Evolutionary conservation across 2,329 filamentous ascomycete genomes (phyloP).

Genomic region (Nannizzia gypsea): DNA sequence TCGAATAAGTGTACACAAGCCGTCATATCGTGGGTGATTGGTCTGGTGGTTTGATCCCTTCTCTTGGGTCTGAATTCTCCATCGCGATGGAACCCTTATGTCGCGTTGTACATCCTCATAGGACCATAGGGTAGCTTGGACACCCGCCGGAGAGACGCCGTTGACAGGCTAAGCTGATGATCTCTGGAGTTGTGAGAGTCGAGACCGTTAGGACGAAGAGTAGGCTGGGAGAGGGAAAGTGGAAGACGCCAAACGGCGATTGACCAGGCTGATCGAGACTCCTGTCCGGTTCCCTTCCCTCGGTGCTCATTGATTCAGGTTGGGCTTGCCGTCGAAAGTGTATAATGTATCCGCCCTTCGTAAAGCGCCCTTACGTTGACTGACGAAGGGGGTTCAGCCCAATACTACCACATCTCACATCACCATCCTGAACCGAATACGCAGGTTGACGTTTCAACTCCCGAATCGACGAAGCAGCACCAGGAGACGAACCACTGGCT

Average conservation of each 20-base stretch:
- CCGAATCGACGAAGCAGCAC: not conserved
- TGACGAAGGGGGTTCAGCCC: no score
- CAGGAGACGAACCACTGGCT: not conserved
- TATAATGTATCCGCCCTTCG: no score
- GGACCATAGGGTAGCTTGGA: not conserved
- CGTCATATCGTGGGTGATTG: not conserved
- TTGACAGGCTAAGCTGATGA: not conserved
- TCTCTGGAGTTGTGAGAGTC: not conserved
- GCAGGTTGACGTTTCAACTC: not conserved
- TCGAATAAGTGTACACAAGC: not conserved
- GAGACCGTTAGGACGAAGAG: not conserved
- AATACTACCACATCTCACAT: not conserved
- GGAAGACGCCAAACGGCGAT: not conserved
- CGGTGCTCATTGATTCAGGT: no score
- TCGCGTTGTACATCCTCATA: not conserved
- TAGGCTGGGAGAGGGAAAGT: not conserved
- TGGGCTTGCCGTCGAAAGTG: no score
- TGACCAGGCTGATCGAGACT: not conserved
- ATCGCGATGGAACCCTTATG: not conserved
- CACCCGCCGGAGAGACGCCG: not conserved
- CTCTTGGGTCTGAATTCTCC: not conserved
- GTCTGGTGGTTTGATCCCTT: conserved; percentile 1
- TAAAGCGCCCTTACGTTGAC: no score
- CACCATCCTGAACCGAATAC: not conserved
- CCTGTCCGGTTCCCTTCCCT: not conserved